phyloP scores from a whole-genome alignment of 345 rosid genomes.

The Conringia planisiliqua region DNA sequence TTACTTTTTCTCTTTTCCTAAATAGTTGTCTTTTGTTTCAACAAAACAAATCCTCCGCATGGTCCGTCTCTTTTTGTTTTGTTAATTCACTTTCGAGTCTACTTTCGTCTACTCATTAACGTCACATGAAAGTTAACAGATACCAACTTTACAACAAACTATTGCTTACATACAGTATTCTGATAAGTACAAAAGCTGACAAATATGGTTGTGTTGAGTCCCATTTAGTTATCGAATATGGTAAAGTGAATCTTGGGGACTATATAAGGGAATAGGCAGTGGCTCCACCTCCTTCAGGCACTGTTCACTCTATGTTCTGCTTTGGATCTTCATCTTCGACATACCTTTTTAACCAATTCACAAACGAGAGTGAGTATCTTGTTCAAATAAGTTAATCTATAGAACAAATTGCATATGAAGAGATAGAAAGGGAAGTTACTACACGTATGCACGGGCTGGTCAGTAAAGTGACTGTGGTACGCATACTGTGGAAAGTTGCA shows the following conservation, averaged over 20 bases:
- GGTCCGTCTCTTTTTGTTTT: neutral
- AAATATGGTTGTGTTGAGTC: neutral
- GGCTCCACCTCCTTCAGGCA: slow-evolving; percentile 89
- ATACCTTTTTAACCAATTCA: slow-evolving; percentile 43
- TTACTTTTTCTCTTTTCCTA: neutral
- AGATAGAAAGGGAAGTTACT: slow-evolving; percentile 23
- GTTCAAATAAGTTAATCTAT: neutral
- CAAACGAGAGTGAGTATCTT: slow-evolving; percentile 8
- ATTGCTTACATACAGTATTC: neutral
- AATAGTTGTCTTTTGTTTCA: neutral
- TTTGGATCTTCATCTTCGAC: slow-evolving; percentile 79
- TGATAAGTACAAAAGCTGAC: neutral
- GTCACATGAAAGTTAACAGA: neutral
- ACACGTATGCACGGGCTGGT: slow-evolving; percentile 82
- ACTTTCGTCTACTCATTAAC: neutral
- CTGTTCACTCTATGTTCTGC: slow-evolving; percentile 90
- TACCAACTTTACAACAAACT: neutral
- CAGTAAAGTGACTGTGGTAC: slow-evolving; percentile 86
- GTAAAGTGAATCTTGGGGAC: no score
- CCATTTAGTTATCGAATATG: slow-evolving; percentile 4
- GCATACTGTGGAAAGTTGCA: slow-evolving; percentile 49
- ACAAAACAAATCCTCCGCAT: neutral
- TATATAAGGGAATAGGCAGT: no score
- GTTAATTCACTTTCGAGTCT: neutral
- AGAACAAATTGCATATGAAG: neutral